Conservation (phyloP, 805 yeast species). For the Wickerhamomyces pijperi region DNA sequence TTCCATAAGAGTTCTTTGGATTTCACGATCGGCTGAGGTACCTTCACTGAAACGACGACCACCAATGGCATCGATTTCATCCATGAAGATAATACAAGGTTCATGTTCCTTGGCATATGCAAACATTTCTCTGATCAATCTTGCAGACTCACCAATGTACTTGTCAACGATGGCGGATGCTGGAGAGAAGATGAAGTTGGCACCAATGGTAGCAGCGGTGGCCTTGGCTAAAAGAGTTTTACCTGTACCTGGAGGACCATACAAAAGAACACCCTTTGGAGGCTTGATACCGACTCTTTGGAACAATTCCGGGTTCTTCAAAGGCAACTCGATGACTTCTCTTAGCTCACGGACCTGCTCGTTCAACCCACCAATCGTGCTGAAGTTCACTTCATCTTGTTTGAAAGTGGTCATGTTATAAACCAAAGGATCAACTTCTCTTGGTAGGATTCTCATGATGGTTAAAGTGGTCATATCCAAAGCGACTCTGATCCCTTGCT, state of each 20-base stretch:
- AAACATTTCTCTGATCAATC: conserved; percentile 95
- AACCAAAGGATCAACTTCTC: conserved; percentile 97
- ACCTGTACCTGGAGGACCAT: conserved; percentile 99
- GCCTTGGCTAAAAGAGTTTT: conserved; percentile 94
- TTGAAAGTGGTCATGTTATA: conserved; percentile 97
- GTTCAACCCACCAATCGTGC: conserved; percentile 90
- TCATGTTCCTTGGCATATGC: conserved; percentile 96
- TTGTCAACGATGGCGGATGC: conserved; percentile 97
- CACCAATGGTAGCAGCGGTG: conserved; percentile 97
- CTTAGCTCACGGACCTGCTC: conserved; percentile 95
- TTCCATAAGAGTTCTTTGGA: conserved; percentile 96
- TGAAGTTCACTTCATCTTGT: conserved; percentile 94
- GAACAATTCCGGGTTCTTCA: conserved; percentile 94
- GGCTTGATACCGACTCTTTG: conserved; percentile 94
- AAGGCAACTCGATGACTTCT: conserved; percentile 94
- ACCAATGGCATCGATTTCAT: conserved; percentile 97
- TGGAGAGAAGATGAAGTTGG: conserved; percentile 95
- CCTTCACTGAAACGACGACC: conserved; percentile 97
- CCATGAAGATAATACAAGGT: conserved; percentile 97
- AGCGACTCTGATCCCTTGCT: conserved; percentile 94
- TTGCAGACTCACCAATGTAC: conserved; percentile 95
- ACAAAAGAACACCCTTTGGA: conserved; percentile 94
- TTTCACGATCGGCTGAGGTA: conserved; percentile 96
- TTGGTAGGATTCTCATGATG: conserved; percentile 91
- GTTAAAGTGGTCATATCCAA: conserved; percentile 96